Evolutionary conservation across 192 early-diverging fungal genomes (phyloP).

Genomic region (Backusella luteola): DNA sequence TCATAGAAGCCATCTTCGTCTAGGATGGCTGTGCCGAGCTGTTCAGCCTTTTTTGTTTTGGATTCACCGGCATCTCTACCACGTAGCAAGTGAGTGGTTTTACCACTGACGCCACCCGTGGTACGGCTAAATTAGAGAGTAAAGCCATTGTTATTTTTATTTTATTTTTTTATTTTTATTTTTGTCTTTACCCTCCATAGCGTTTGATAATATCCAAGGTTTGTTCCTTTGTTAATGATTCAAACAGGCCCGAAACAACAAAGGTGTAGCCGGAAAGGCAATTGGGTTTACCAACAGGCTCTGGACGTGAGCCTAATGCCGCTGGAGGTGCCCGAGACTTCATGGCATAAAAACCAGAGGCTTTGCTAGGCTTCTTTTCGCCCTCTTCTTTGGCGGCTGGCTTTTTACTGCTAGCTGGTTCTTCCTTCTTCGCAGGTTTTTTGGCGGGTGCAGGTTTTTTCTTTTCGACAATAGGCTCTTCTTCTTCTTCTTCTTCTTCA

Average conservation of each 20-base stretch:
- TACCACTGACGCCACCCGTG: constrained; percentile 70
- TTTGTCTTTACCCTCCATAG: constrained; percentile 67
- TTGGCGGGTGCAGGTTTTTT: constrained; percentile 1
- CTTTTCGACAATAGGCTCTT: neutral
- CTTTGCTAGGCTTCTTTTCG: neutral
- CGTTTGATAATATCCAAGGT: constrained; percentile 82
- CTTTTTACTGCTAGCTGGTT: neutral
- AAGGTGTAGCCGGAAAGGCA: constrained; percentile 68
- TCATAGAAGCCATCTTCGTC: constrained; percentile 85
- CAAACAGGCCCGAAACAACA: constrained; percentile 93
- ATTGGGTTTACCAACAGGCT: constrained; percentile 23
- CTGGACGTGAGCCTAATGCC: constrained; percentile 29
- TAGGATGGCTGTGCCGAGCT: constrained; percentile 64
- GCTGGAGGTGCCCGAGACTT: constrained; percentile 24
- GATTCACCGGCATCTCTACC: constrained; percentile 85
- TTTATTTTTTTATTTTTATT: too few relatives aligned
- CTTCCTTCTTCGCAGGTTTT: neutral
- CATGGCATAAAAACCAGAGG: neutral
- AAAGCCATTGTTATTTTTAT: too few relatives aligned
- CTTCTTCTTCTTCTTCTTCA: neutral
- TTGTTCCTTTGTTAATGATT: constrained; percentile 71
- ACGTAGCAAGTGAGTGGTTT: constrained; percentile 83
- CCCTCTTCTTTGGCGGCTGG: neutral
- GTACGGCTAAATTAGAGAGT: constrained; percentile 52
- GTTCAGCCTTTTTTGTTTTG: constrained; percentile 79